phyloP scores from a whole-genome alignment of 441 rosid genomes.

The Eugenia klotzschiana region DNA sequence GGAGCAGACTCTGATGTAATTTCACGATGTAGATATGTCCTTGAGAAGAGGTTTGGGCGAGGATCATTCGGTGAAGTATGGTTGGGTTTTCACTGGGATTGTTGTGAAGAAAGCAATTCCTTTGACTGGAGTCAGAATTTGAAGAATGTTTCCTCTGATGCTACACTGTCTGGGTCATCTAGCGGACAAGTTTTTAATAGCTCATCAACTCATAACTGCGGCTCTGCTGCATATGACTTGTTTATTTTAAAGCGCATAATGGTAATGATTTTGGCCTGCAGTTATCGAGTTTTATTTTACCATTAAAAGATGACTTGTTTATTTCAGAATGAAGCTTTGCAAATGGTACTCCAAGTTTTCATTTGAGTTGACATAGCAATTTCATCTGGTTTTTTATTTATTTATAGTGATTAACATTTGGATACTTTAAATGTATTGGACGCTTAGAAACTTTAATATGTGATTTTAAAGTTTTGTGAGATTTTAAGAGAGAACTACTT shows the following conservation, averaged over 20 bases:
- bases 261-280: conserved; percentile 29
- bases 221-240: conserved; percentile 32
- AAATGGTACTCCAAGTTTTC: background rate
- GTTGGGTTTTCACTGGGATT: conserved; percentile 85
- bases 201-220: conserved; percentile 23
- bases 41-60: conserved; percentile 81
- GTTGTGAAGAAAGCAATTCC: conserved; percentile 33
- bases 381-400: background rate
- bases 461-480: background rate
- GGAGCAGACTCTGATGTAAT: background rate
- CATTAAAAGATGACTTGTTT: background rate
- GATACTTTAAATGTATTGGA: background rate
- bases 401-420: background rate
- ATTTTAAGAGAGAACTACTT: background rate
- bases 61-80: conserved; percentile 97
- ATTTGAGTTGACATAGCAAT: background rate
- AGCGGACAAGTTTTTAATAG: conserved; percentile 18
- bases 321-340: background rate
- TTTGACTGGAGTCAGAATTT: conserved; percentile 29
- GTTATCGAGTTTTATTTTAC: background rate
- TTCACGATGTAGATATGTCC: conserved; percentile 39
- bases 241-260: conserved; percentile 84
- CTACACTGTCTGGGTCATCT: conserved; percentile 12
- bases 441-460: background rate
- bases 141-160: conserved; percentile 21